phyloP scores from a whole-genome alignment of 2,329 filamentous ascomycete species.

The Trichoderma koningii region DNA sequence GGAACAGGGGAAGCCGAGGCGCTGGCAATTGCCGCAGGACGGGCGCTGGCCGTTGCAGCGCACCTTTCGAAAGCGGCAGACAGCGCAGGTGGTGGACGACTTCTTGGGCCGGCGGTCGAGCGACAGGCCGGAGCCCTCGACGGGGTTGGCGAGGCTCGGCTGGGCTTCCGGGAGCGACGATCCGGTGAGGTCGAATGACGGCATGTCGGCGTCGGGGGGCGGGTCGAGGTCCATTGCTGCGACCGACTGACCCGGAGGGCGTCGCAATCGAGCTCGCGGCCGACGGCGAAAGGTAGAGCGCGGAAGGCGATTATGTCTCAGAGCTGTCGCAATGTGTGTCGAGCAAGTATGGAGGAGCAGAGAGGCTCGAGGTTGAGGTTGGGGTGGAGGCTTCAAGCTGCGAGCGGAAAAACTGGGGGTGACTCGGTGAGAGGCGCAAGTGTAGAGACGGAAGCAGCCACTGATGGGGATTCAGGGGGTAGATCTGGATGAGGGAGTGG shows the following conservation, averaged over 20 bases:
- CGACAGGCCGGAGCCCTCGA: constrained; percentile 26
- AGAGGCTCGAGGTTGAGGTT: background rate
- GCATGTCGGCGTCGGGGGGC: constrained; percentile 17
- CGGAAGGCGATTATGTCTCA: background rate
- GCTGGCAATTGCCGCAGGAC: constrained; percentile 60
- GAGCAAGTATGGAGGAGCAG: background rate
- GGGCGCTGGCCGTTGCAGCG: constrained; percentile 58
- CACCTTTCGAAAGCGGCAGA: constrained; percentile 59
- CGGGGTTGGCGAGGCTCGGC: background rate
- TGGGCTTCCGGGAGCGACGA: constrained; percentile 23
- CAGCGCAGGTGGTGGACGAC: constrained; percentile 54
- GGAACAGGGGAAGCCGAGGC: constrained; percentile 59
- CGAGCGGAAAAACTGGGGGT: constrained; percentile 20
- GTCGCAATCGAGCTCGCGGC: background rate
- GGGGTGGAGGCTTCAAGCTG: constrained; percentile 9
- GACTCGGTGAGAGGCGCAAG: constrained; percentile 6
- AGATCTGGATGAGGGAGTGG: background rate
- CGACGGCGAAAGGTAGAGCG: constrained; percentile 10
- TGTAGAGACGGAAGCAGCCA: background rate
- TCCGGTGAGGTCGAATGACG: constrained; percentile 12
- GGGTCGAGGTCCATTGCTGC: constrained; percentile 20
- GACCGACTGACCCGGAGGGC: constrained; percentile 12
- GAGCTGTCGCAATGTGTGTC: constrained; percentile 1
- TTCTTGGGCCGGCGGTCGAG: constrained; percentile 44
- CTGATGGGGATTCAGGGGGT: background rate